A percentile compares a stretch with the other conserved stretches of the same genome.
Conservation (phyloP, 2,329 filamentous ascomycete species). For the Pseudogymnoascus sp. region DNA sequence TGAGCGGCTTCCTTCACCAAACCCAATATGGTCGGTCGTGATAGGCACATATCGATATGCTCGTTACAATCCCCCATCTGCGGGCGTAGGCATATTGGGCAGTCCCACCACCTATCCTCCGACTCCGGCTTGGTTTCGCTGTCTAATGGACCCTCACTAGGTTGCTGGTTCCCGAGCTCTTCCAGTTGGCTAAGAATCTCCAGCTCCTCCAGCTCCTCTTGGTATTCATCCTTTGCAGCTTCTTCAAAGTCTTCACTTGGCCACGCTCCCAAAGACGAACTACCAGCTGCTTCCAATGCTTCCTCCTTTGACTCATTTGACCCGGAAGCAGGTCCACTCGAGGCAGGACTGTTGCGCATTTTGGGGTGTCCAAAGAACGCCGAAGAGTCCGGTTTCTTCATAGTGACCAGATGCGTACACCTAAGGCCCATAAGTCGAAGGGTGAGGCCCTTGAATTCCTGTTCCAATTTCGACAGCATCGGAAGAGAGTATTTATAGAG, state of each 20-base stretch:
- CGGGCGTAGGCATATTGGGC: conserved; percentile 75
- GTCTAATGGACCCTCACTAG: conserved; percentile 19
- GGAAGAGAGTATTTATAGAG: conserved; percentile 73
- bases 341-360: conserved; percentile 15
- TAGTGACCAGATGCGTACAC: conserved; percentile 79
- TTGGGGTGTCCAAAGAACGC: conserved; percentile 62
- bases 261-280: conserved; percentile 55
- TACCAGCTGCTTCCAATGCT: conserved; percentile 31
- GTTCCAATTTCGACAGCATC: conserved; percentile 75
- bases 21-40: conserved; percentile 60
- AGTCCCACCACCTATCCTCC: conserved; percentile 61
- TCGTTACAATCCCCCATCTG: conserved; percentile 71
- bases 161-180: conserved; percentile 29
- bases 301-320: conserved; percentile 29
- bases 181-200: conserved; percentile 54
- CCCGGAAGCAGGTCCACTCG: conserved; percentile 16
- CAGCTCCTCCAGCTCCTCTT: conserved; percentile 52
- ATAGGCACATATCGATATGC: conserved; percentile 88
- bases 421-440: conserved; percentile 80
- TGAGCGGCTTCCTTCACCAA: conserved; percentile 61
- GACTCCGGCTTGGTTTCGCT: neutral
- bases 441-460: conserved; percentile 70
- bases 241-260: conserved; percentile 58
- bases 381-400: conserved; percentile 68
- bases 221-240: conserved; percentile 48